These are phyloP conservation scores for Colletotrichum scovillei DNA, from an alignment of 2,329 filamentous ascomycete species.

Conservation along the genomic window DNA sequence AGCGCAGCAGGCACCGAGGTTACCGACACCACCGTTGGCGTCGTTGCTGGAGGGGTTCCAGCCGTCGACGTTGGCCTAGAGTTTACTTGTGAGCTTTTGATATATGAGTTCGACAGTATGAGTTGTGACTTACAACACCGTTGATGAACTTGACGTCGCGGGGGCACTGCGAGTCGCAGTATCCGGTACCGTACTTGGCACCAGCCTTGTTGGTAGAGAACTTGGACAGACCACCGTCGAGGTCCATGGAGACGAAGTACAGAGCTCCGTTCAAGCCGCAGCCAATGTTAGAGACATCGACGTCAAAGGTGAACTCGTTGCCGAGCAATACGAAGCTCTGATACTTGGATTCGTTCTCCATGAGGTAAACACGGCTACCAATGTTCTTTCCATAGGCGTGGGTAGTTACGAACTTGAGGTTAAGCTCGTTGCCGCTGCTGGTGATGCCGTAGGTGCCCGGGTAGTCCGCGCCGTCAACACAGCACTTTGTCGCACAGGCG, in stretches of 20 bases:
- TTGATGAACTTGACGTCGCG: conserved; percentile 68
- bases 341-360: conserved; percentile 71
- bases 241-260: conserved; percentile 72
- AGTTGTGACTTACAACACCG: conserved; percentile 53
- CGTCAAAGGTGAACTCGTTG: conserved; percentile 79
- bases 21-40: conserved; percentile 63
- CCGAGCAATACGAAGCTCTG: conserved; percentile 40
- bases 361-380: conserved; percentile 71
- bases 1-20: conserved; percentile 67
- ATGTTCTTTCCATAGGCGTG: conserved; percentile 58
- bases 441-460: conserved; percentile 63
- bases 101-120: too few relatives aligned
- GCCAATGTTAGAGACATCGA: conserved; percentile 74
- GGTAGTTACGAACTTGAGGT: conserved; percentile 68
- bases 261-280: conserved; percentile 80
- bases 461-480: conserved; percentile 66
- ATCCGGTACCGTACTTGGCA: conserved; percentile 71
- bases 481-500: conserved; percentile 61
- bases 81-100: neutral
- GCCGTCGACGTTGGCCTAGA: conserved; percentile 62
- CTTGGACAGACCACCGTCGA: conserved; percentile 64
- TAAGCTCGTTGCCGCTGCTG: conserved; percentile 62
- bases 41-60: conserved; percentile 65
- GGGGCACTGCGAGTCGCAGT: conserved; percentile 65
- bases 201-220: conserved; percentile 62